Base-by-base conservation (phyloP, 202 grass and related monocot genomes). In the Alloteropsis angusta region DNA sequence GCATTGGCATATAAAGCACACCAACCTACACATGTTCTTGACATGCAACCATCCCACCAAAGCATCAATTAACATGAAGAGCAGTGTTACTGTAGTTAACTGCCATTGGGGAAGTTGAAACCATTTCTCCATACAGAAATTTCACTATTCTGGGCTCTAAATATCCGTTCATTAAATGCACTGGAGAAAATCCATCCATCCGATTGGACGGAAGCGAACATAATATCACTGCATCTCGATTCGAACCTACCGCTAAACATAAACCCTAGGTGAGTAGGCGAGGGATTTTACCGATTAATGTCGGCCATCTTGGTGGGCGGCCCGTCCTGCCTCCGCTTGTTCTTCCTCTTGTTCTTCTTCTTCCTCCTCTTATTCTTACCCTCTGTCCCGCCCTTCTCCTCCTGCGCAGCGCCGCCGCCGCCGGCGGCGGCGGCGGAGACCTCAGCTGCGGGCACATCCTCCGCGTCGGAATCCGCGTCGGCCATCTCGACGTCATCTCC, bases 401-500 rank as follows among this genome's bases (percentile, higher is more conserved):
- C 26, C 15, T 53, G 57, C 39, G 19, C 80, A 4, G 9, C 82
- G 2, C 34, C 42, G 1, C 18, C 52, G 22, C 21, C 49, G 10
- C 36, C 55, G 42, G 11, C 68, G 17, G 28, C 64, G 42, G 56
- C 63, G 25, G 75, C 15, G 43, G 55, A n/a, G 22, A 57, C 11
- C 62, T 54, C 54, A 36, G 67, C 17, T 44, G 53, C 72, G 44
- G 55, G 59, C 70, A 44, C 10, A 10, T 68, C 77, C 17, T 80
- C 88, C 75, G 54, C 52, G 55, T 57, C 61, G 49, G 80, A 69
- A 49, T 89, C 80, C 30, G 80, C 91, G 18, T 94, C 94, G n/a
- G 88, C 83, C 94, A 97, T 97, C 74, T 94, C 89, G 45, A 94
- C 78, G 60, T 97, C 94, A 18, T 88, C 82, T 28, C 73, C 78